Conservation (phyloP, 2,329 filamentous ascomycete genomes). For the Pyrenophora seminiperda region DNA sequence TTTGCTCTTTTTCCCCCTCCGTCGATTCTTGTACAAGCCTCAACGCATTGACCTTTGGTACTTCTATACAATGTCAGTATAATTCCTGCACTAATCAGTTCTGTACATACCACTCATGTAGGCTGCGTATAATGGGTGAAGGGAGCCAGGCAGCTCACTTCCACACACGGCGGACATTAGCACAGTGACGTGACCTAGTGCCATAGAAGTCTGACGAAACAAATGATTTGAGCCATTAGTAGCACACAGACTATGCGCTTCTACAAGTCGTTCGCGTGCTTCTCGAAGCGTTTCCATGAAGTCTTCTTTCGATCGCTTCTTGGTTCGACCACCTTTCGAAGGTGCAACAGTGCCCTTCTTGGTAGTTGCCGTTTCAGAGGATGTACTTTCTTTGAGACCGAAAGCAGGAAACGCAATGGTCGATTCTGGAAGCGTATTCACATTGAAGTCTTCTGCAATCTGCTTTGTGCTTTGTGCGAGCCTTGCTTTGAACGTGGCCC, state of each 20-base stretch:
- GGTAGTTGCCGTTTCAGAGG: conserved; percentile 26
- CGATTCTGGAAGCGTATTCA: conserved; percentile 89
- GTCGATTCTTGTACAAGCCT: conserved; percentile 66
- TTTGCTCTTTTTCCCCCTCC: conserved; percentile 54
- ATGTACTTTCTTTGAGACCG: conserved; percentile 32
- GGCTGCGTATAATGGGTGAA: conserved; percentile 49
- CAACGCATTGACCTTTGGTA: conserved; percentile 72
- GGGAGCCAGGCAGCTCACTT: conserved; percentile 35
- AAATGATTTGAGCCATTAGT: conserved; percentile 61
- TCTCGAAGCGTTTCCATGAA: conserved; percentile 67
- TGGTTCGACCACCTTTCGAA: conserved; percentile 27
- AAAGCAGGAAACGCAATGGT: conserved; percentile 85
- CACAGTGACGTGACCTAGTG: conserved; percentile 46
- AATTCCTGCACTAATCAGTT: background rate
- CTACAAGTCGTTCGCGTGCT: conserved; percentile 68
- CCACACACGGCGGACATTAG: conserved; percentile 47
- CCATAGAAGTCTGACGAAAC: conserved; percentile 57
- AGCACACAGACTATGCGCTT: conserved; percentile 63
- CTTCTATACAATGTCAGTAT: conserved; percentile 56
- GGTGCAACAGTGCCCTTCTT: conserved; percentile 22
- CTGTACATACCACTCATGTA: conserved; percentile 43
- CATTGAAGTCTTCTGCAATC: conserved; percentile 80
- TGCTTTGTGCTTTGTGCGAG: conserved; percentile 71
- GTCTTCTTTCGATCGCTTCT: conserved; percentile 32
- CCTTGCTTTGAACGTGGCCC: conserved; percentile 70